Conservation (phyloP, 345 rosid genomes). For the Syzygium jambos region DNA sequence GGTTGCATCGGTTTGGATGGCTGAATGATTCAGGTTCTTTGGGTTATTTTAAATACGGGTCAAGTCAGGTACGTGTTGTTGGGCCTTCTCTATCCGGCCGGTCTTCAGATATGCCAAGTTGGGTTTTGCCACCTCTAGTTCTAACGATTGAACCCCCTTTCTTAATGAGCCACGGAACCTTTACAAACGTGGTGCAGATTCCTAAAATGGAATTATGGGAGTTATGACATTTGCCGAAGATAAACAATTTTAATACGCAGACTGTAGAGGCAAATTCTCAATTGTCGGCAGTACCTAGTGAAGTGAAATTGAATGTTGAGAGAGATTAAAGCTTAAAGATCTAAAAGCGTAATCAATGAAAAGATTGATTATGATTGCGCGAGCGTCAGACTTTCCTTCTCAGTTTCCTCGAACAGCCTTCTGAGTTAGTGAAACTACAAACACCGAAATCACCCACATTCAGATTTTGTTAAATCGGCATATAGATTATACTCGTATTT, state of each 20-base stretch:
- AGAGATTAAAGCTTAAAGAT: neutral
- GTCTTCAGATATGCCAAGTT: neutral
- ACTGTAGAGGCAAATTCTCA: neutral
- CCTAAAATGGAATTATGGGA: neutral
- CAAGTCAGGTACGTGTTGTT: neutral
- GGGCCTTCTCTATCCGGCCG: neutral
- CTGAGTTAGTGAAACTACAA: neutral
- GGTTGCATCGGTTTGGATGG: neutral
- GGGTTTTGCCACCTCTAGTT: neutral
- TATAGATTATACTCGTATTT: neutral
- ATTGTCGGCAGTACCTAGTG: neutral
- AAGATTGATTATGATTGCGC: neutral
- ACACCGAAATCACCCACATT: neutral
- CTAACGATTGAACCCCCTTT: neutral
- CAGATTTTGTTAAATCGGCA: neutral
- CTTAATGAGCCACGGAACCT: neutral
- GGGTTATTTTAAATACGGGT: neutral
- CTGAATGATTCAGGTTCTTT: neutral
- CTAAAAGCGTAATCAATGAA: neutral
- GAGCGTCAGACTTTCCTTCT: neutral
- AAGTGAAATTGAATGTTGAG: neutral
- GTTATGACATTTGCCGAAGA: neutral
- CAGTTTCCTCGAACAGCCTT: neutral
- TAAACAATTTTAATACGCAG: neutral
- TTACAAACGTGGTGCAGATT: neutral